phyloP scores from a whole-genome alignment of 371 early-diverging fungal genomes.

The Mortierella sp. region DNA sequence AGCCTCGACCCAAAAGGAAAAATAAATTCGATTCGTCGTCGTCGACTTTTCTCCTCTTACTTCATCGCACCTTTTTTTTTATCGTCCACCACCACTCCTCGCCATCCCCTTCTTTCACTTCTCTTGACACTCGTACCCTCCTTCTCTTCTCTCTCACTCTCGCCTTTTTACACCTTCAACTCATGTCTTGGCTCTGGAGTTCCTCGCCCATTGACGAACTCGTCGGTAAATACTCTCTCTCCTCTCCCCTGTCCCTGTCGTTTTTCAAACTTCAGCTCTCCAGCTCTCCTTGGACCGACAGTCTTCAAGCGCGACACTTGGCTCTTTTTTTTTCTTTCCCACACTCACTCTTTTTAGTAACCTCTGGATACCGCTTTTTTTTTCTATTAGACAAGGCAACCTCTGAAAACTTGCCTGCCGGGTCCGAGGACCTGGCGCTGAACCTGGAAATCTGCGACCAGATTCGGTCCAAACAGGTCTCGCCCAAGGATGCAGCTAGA shows the following conservation, averaged over 20 bases:
- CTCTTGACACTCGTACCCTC: too few relatives aligned
- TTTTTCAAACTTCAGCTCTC: too few relatives aligned
- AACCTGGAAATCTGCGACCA: slow-evolving; percentile 93
- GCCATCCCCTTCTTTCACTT: neutral
- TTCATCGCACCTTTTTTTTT: neutral
- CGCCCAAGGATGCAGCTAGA: slow-evolving; percentile 83
- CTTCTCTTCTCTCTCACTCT: neutral
- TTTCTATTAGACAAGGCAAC: slow-evolving; percentile 81
- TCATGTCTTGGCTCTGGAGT: slow-evolving; percentile 39
- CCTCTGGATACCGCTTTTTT: neutral
- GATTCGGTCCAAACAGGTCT: slow-evolving; percentile 87
- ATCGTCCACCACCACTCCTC: neutral
- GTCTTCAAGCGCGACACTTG: neutral
- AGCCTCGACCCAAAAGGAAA: neutral
- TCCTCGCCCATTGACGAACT: slow-evolving; percentile 35
- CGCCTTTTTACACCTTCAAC: neutral
- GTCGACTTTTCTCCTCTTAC: slow-evolving; percentile 1
- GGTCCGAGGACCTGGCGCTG: slow-evolving; percentile 86
- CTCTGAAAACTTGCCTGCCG: slow-evolving; percentile 87
- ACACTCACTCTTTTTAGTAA: neutral
- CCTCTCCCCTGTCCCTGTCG: neutral
- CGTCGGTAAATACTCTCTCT: slow-evolving; percentile 17
- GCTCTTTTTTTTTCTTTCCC: neutral
- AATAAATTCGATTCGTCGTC: neutral
- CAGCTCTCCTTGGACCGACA: too few relatives aligned